A percentile compares a stretch with the other conserved stretches of the same genome.
phyloP scores from a whole-genome alignment of 2,329 filamentous ascomycete species.

The Didymella exigua region DNA sequence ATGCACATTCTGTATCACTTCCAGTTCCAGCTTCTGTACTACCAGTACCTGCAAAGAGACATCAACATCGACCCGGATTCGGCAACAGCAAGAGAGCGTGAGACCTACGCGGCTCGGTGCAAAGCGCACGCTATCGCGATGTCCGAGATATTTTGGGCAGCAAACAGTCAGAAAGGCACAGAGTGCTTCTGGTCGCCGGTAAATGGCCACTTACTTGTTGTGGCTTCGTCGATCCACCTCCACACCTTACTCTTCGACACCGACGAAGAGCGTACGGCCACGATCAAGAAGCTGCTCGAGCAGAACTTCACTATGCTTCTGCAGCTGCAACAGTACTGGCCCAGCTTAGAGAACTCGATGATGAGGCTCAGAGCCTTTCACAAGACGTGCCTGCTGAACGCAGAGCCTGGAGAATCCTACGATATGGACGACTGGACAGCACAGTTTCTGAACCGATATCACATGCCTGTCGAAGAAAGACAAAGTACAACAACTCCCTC shows the following conservation, averaged over 20 bases:
- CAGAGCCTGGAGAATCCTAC: constrained; percentile 5
- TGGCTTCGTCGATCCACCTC: constrained; percentile 8
- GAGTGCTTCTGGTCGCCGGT: constrained; percentile 13
- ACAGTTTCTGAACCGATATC: constrained; percentile 10
- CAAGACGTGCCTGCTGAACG: constrained; percentile 5
- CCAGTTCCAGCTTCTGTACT: constrained; percentile 12
- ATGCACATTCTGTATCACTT: constrained; percentile 7
- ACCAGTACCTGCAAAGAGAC: constrained; percentile 9
- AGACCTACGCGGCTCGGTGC: constrained; percentile 1
- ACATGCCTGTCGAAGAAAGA: constrained; percentile 6
- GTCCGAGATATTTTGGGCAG: constrained; percentile 8
- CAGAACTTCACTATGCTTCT: constrained; percentile 8
- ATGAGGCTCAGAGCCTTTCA: constrained; percentile 9
- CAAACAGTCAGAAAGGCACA: neutral
- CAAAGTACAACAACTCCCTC: constrained; percentile 2
- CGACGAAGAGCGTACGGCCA: neutral
- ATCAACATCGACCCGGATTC: neutral
- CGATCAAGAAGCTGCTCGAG: constrained; percentile 2
- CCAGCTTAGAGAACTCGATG: constrained; percentile 8
- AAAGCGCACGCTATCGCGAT: constrained; percentile 6
- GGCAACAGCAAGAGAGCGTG: neutral
- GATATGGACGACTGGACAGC: constrained; percentile 11
- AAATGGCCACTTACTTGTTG: constrained; percentile 7
- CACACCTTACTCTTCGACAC: constrained; percentile 10
- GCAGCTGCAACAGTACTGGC: constrained; percentile 10